Evolutionary conservation across 2,329 filamentous ascomycete genomes (phyloP), one percentile per base, ranked within the genome.

Genomic region (Acrocalymma vagum): DNA sequence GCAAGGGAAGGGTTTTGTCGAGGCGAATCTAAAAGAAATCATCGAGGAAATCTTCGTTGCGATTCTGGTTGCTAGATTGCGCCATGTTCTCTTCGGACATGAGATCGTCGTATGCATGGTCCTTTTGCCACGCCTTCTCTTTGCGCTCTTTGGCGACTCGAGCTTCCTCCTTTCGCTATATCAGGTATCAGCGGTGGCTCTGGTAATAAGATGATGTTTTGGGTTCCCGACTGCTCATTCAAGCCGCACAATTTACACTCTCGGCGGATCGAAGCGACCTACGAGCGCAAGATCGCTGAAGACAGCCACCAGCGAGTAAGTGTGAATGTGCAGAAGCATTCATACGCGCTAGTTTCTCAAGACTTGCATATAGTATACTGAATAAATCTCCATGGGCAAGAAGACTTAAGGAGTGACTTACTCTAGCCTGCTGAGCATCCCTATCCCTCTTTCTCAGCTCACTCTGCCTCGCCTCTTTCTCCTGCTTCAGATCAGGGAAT

Each of bases 81-180:
- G 84, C 84, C 75, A 95, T 79, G 58, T 88, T 87, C 42, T 96
- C 89, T 38, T 95, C 90, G 4, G 82, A 84, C 70, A 96, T 91
- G 38, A 96, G 72, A 30, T 96, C 91, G 65, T 97, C 94, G 70
- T 99, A 99, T 2, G 92, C 93, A 72, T 99, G 93, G n/a, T 96
- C 91, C 73, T 94, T 94, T 72, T 95, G 90, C 80, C 85, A 95
- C 70, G 95, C 95, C 73, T 93, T 83, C 71, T 95, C 87, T 71
- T 90, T 88, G 52, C 90, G 81, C 75, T 96, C 90, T 70, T 90
- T 86, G 33, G 85, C 82, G 30, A 91, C 67, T 24, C 77, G 76
- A 0, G 82, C 83, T 60, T 94, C 89, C 67, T 92, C 87, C 67
- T 91, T 91, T 72, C 82, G 86, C 87, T 89, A 38, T 16, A 16